Base-by-base conservation (phyloP, 1,284 basidiomycete species). In the Somion occarium region DNA sequence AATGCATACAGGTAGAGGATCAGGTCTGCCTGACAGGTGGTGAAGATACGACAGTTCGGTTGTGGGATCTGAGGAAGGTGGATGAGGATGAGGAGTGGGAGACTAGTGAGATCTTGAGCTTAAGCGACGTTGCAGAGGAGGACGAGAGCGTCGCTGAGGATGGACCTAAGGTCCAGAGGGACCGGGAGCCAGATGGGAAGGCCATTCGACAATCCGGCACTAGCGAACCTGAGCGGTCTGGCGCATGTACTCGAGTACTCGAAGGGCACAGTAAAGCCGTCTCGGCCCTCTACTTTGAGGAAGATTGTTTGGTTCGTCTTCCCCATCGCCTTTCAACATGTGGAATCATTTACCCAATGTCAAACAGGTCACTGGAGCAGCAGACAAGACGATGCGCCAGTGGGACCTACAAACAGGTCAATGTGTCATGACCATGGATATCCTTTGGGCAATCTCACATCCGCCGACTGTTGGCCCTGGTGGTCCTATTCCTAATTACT, bases 391-490 rank as follows among this genome's bases (percentile, higher is more conserved):
- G 1, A 79, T 99, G 53, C 88, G 96, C 2, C 95, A 99, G 68
- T 99, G 97, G 97, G 96, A 99, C 66, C 82, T 99, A 51, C 83
- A 84, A 38, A 98, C 96, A 0, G 96, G 96, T 3, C 96, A 99
- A 74, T 98, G 96, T 67, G 88, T 99, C 46, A 86, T 98, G 74
- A 97, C 96, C 11, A 99, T 99, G 97, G 97, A 99, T 70, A 97
- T 99, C 55, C 82, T 99, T 18, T 99, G 97, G 97, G 96, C 96
- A 2, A 98, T 99, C 60, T 93, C 93, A 15, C 96, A 99, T 71
- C 87, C 93, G 1, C 79, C 86, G 7, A 69, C 77, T n/a, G 66
- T 76, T 1, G 63, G 66, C 11, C 60, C 79, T 56, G 68, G 72
- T 23, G 66, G 63, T 34, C 66, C 69, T 50, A 64, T 73, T 53